Conservation (phyloP, 306 rosid genomes). For the Malus orientalis region DNA sequence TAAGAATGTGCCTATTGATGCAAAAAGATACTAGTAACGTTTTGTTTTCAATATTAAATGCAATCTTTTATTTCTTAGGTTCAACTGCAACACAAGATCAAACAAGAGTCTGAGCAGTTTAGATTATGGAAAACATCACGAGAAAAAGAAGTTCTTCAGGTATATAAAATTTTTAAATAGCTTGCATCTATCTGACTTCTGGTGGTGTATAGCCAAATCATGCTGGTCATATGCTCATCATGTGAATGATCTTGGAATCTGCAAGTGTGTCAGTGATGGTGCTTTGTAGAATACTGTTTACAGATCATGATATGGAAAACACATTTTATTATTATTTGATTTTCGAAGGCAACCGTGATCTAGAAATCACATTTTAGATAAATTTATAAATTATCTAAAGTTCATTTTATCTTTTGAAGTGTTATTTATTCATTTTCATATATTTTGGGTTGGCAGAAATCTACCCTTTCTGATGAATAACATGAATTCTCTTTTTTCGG, state of each 20-base stretch:
- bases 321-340: background rate
- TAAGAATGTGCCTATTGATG: background rate
- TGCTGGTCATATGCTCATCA: background rate
- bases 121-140: conserved; percentile 91
- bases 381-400: background rate
- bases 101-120: conserved; percentile 96
- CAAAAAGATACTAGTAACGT: background rate
- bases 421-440: background rate
- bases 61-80: conserved; percentile 40
- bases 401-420: background rate
- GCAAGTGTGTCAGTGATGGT: background rate
- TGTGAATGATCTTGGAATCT: background rate
- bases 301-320: background rate
- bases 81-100: conserved; percentile 92
- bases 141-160: conserved; percentile 98
- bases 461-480: background rate
- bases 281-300: background rate
- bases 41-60: conserved; percentile 1
- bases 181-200: background rate
- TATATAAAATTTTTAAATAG: conserved; percentile 17
- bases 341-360: background rate
- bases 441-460: background rate
- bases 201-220: background rate
- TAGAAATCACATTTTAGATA: background rate
- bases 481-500: background rate